Evolutionary conservation across 768 basidiomycete genomes (phyloP).

Genomic region (Clavaria fumosa): DNA sequence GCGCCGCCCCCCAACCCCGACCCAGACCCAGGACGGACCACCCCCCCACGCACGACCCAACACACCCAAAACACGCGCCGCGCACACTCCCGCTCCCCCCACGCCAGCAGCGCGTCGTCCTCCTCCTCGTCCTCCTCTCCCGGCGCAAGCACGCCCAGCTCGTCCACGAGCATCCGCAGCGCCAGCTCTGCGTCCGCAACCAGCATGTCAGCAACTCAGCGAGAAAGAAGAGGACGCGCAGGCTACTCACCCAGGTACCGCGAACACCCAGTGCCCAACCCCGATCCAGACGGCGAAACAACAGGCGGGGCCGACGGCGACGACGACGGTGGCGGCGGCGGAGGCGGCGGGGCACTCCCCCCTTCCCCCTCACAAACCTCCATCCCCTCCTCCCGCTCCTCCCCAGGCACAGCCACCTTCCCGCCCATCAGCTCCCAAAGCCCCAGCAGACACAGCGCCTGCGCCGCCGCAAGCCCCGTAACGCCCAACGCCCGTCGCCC

Average conservation of each 20-base stretch:
- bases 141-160: slow-evolving; percentile 47
- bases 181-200: slow-evolving; percentile 36
- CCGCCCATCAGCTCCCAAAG: slow-evolving; percentile 41
- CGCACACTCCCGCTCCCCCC: slow-evolving; percentile 63
- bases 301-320: too few relatives aligned
- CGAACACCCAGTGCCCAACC: too few relatives aligned
- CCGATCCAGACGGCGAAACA: too few relatives aligned
- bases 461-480: slow-evolving; percentile 53
- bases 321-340: too few relatives aligned
- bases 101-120: slow-evolving; percentile 40
- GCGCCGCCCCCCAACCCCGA: slow-evolving; percentile 50
- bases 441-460: slow-evolving; percentile 61
- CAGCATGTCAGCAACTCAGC: slow-evolving; percentile 9
- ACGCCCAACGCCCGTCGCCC: slow-evolving; percentile 47
- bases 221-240: too few relatives aligned
- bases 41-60: slow-evolving; percentile 60
- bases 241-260: too few relatives aligned
- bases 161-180: slow-evolving; percentile 51
- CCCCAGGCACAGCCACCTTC: slow-evolving; percentile 24
- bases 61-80: slow-evolving; percentile 74
- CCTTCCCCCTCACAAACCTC: too few relatives aligned
- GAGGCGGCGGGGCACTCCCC: too few relatives aligned
- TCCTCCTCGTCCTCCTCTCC: slow-evolving; percentile 43
- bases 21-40: slow-evolving; percentile 70
- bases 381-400: slow-evolving; percentile 44